Percentiles rank a stretch among this genome's conserved stretches.
Conservation (phyloP, 139 green algal genomes). For the Spirogloea muscicola region DNA sequence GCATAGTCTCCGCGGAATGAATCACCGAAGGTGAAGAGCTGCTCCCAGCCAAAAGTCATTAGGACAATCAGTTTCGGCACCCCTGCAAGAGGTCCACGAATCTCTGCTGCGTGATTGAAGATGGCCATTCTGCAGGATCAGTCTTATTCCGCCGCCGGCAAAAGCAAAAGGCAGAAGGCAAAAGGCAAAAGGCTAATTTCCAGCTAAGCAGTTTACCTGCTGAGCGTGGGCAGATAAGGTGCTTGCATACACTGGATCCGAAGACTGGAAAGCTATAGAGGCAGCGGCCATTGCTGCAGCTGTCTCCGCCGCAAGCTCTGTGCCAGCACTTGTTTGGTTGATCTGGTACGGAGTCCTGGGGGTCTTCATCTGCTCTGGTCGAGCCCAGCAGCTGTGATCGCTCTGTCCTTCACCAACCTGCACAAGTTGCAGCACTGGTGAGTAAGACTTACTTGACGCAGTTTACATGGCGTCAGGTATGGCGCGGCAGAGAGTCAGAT, state of each 20-base stretch:
- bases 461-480: too few species aligned
- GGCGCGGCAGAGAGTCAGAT: too few species aligned
- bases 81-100: background rate
- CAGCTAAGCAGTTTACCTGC: conserved; percentile 7
- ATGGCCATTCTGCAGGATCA: background rate
- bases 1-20: conserved; percentile 29
- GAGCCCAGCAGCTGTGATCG: conserved; percentile 36
- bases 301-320: conserved; percentile 28
- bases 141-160: background rate
- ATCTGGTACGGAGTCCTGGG: conserved; percentile 8
- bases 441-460: too few species aligned
- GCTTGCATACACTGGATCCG: conserved; percentile 6
- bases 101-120: background rate
- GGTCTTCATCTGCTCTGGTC: conserved; percentile 28
- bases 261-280: conserved; percentile 23
- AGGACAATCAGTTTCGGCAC: background rate
- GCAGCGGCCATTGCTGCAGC: conserved; percentile 34
- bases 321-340: conserved; percentile 1
- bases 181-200: background rate
- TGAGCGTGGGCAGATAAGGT: conserved; percentile 23
- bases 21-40: conserved; percentile 40
- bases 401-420: conserved; percentile 26
- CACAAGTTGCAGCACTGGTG: too few species aligned
- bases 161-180: background rate
- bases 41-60: background rate